phyloP scores from a whole-genome alignment of 371 early-diverging fungal genomes.

The Apophysomyces trapeziformis region DNA sequence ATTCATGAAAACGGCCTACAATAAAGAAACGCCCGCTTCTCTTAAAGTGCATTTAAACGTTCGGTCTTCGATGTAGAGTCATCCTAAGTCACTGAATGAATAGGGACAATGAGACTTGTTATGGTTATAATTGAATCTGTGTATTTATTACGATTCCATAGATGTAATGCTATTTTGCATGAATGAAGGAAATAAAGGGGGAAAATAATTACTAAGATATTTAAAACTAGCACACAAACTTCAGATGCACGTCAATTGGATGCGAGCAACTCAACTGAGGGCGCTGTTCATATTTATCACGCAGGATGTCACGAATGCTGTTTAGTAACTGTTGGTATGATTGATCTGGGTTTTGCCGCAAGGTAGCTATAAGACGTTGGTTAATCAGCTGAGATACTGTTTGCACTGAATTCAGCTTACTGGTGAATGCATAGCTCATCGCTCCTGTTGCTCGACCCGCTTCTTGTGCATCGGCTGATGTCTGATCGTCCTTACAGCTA shows the following conservation, averaged over 20 bases:
- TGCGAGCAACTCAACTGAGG: constrained; percentile 83
- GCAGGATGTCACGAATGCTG: constrained; percentile 73
- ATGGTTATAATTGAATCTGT: too few species aligned
- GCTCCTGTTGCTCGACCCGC: constrained; percentile 72
- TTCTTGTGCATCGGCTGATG: constrained; percentile 81
- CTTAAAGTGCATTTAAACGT: too few species aligned
- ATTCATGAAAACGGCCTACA: too few species aligned
- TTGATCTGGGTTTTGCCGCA: constrained; percentile 66
- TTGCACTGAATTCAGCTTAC: constrained; percentile 24
- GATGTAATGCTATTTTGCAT: too few species aligned
- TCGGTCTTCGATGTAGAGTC: too few species aligned
- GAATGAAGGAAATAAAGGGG: too few species aligned
- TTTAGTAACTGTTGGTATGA: constrained; percentile 80
- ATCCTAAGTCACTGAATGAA: too few species aligned
- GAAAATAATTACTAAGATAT: too few species aligned
- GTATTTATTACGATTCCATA: too few species aligned
- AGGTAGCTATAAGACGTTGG: constrained; percentile 26
- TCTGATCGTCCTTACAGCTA: constrained; percentile 88
- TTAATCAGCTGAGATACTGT: neutral
- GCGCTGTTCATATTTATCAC: constrained; percentile 75
- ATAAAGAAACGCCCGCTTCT: too few species aligned
- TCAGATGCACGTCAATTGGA: constrained; percentile 79
- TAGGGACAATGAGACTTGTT: too few species aligned
- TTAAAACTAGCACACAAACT: constrained; percentile 39
- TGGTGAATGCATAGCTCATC: constrained; percentile 82